Evolutionary conservation across 2,329 filamentous ascomycete genomes (phyloP).

Genomic region (Ascochyta lentis): DNA sequence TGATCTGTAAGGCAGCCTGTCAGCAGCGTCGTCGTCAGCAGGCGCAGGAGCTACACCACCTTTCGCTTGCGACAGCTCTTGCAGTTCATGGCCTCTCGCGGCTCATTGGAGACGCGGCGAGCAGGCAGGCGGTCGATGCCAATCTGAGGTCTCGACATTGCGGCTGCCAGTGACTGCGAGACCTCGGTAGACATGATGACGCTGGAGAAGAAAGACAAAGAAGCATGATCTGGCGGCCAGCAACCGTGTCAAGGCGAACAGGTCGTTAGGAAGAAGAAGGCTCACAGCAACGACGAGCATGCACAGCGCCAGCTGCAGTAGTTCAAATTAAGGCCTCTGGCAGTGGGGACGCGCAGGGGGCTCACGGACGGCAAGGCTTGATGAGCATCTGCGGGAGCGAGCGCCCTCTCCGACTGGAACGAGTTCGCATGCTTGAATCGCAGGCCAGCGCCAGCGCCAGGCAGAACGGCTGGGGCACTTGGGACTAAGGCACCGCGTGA

Average conservation of each 20-base stretch:
- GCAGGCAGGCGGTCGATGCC: slow-evolving; percentile 80
- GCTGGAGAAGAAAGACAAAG: slow-evolving; percentile 30
- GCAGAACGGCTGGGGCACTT: slow-evolving; percentile 18
- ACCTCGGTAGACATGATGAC: slow-evolving; percentile 42
- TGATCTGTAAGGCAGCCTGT: slow-evolving; percentile 67
- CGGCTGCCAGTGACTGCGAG: slow-evolving; percentile 38
- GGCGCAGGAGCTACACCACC: slow-evolving; percentile 56
- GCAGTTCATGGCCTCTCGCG: slow-evolving; percentile 92
- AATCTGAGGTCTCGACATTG: slow-evolving; percentile 77
- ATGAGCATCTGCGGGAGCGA: slow-evolving; percentile 41
- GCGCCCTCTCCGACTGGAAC: slow-evolving; percentile 34
- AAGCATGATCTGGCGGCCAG: slow-evolving; percentile 43
- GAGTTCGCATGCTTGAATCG: slow-evolving; percentile 34
- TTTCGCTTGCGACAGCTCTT: slow-evolving; percentile 93
- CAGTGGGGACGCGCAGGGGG: slow-evolving; percentile 36
- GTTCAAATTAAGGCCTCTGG: slow-evolving; percentile 51
- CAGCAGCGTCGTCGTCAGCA: slow-evolving; percentile 15
- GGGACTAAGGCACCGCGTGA: slow-evolving; percentile 35
- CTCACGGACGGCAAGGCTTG: slow-evolving; percentile 40
- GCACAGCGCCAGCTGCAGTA: slow-evolving; percentile 41
- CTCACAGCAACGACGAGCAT: slow-evolving; percentile 24
- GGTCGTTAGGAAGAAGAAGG: slow-evolving; percentile 34
- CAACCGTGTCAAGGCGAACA: slow-evolving; percentile 21
- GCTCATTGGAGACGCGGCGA: slow-evolving; percentile 74
- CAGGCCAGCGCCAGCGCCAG: slow-evolving; percentile 8